Conservation (phyloP, 2,329 filamentous ascomycete species). For the Aspergillus vadensis region DNA sequence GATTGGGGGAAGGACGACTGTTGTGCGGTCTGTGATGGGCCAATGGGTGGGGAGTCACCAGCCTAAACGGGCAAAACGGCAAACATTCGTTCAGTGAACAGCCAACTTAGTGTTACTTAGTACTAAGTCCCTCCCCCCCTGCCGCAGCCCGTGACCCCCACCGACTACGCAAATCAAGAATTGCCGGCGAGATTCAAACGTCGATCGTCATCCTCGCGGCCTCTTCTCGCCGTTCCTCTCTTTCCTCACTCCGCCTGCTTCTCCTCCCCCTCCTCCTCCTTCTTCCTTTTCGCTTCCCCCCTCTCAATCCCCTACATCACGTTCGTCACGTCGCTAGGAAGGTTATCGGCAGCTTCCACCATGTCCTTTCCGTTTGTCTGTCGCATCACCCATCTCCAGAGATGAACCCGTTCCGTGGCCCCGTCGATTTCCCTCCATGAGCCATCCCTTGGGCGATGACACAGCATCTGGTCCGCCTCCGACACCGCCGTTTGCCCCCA, state of each 20-base stretch:
- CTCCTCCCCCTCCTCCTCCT: neutral
- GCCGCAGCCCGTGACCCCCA: neutral
- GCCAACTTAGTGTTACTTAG: too few species aligned
- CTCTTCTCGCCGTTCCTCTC: neutral
- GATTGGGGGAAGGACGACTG: neutral
- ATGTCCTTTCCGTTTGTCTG: neutral
- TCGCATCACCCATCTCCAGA: neutral
- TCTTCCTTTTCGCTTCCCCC: neutral
- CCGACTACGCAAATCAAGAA: slow-evolving; percentile 8
- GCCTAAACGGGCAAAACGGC: neutral
- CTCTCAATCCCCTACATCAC: neutral
- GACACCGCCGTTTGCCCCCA: slow-evolving; percentile 11
- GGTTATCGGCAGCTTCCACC: neutral
- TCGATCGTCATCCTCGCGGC: slow-evolving; percentile 4
- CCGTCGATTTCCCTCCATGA: slow-evolving; percentile 3
- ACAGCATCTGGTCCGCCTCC: neutral
- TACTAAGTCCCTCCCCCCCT: neutral
- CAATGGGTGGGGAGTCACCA: neutral
- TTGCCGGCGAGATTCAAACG: slow-evolving; percentile 3
- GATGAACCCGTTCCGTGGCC: slow-evolving; percentile 4
- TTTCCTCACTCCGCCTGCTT: neutral
- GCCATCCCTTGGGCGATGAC: slow-evolving; percentile 6
- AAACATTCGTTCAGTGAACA: too few species aligned
- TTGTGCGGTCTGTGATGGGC: neutral
- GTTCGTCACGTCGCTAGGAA: neutral